Evolutionary conservation across 305 asterid species (phyloP).

Genomic region (Coffea humblotiana): DNA sequence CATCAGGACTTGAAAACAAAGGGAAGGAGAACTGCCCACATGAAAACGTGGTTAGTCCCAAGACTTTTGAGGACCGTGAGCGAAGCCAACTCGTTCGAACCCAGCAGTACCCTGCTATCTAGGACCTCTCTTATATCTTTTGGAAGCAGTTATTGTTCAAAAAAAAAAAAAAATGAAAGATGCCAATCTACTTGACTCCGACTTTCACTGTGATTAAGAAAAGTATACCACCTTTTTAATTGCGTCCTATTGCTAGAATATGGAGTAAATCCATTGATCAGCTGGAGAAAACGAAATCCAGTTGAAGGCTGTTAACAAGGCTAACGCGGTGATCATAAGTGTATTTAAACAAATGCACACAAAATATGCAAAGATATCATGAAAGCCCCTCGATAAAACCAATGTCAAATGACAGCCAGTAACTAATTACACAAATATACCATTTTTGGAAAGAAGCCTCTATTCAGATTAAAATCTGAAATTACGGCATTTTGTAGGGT

Average conservation of each 20-base stretch:
- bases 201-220: not conserved
- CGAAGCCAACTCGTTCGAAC: not conserved
- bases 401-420: too few species aligned
- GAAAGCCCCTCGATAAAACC: too few species aligned
- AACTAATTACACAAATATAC: too few species aligned
- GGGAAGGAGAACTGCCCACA: constrained; percentile 2
- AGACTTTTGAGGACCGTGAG: not conserved
- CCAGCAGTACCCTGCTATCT: not conserved
- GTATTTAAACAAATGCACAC: not conserved
- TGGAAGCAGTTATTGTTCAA: not conserved
- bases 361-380: not conserved
- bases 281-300: not conserved
- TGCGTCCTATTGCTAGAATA: not conserved
- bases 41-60: too few species aligned
- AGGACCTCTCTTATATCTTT: not conserved
- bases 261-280: not conserved
- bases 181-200: not conserved
- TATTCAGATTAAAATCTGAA: too few species aligned
- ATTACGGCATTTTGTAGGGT: too few species aligned
- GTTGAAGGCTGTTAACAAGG: not conserved
- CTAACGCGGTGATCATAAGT: not conserved
- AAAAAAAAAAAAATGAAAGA: too few species aligned
- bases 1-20: not conserved
- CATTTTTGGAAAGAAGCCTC: too few species aligned
- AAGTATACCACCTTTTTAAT: not conserved